Base-by-base conservation (phyloP, 139 green algal species). In the Edaphochlamys debaryana region DNA sequence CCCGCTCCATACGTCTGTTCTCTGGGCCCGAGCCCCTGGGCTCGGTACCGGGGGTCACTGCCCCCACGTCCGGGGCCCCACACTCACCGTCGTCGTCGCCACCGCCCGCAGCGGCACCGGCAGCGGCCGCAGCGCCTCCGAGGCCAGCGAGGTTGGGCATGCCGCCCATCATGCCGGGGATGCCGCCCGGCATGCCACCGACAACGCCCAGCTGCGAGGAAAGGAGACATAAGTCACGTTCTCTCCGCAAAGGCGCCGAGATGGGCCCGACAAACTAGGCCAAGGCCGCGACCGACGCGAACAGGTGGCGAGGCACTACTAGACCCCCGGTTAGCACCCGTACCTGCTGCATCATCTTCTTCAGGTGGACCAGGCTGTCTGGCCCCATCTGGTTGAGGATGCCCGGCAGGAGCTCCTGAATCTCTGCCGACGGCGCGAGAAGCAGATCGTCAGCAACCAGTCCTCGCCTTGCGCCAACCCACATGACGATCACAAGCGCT, bases 351-450 rank as follows among this genome's bases (percentile, higher is more conserved):
- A 90, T 91, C 85, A 98, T 95, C 90, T 95, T 95, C 88, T 96
- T 96, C 82, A 98, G 86, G 63, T 96, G 91, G 6, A 81, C 83
- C 54, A 98, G 84, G 87, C 91, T 95, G 80, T 95, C 95, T 63
- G 92, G 93, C 52, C 93, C 93, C 87, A 98, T 94, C 85, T 98
- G 94, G 79, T 90, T 96, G 48, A 97, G 89, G 86, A 98, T 96
- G 73, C 89, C 90, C n/a, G 94, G 94, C 50, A 98, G 87, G 69
- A 98, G 70, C 45, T 98, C 95, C 69, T 95, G 91, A 66, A 98
- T 76, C 85, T 96, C 93, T 96, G 88, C 52, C 58, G 50, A 58
- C 58, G 56, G 54, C 23, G 36, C 22, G 36, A 37, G 34, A 34
- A 76, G 36, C 42, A 4, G 29, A 38, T 17, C 29, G 9, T 40